A percentile compares a stretch with the other conserved stretches of the same genome.
These are phyloP conservation scores for Lojkania enalia DNA, from an alignment of 2,329 filamentous ascomycete genomes.

Conservation along the genomic window DNA sequence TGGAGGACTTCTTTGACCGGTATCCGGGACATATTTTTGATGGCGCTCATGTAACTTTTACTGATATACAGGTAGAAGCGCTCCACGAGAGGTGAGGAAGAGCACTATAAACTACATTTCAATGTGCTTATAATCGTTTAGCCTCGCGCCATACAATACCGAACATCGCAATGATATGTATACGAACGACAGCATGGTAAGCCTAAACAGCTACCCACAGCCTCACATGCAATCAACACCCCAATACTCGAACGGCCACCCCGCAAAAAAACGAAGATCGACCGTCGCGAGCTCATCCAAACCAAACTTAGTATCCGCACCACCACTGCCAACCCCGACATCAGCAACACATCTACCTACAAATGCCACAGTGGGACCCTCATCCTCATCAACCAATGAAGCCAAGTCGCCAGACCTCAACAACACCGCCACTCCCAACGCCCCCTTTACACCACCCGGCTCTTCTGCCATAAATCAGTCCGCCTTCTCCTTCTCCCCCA, in stretches of 20 bases:
- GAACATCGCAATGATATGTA: constrained; percentile 45
- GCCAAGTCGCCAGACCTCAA: constrained; percentile 26
- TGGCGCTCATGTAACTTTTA: constrained; percentile 71
- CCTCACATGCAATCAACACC: constrained; percentile 28
- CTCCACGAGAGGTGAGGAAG: constrained; percentile 57
- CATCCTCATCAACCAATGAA: constrained; percentile 24
- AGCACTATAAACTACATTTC: not conserved
- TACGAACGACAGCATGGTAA: constrained; percentile 35
- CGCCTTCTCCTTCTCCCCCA: constrained; percentile 46
- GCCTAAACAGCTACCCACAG: constrained; percentile 30
- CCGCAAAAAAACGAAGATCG: constrained; percentile 41
- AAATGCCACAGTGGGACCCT: constrained; percentile 20
- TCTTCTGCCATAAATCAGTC: not conserved
- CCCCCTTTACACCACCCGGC: constrained; percentile 33
- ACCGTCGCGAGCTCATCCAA: constrained; percentile 26
- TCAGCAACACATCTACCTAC: constrained; percentile 32
- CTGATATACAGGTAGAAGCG: constrained; percentile 66
- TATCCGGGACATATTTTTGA: constrained; percentile 75
- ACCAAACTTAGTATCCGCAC: constrained; percentile 17
- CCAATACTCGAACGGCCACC: constrained; percentile 34
- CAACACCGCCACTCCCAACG: constrained; percentile 25
- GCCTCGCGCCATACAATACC: constrained; percentile 40
- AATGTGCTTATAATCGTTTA: constrained; percentile 21
- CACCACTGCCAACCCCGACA: constrained; percentile 34
- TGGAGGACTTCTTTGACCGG: constrained; percentile 85